Evolutionary conservation across 2,329 filamentous ascomycete genomes (phyloP).

Genomic region (Arthroderma sp.): DNA sequence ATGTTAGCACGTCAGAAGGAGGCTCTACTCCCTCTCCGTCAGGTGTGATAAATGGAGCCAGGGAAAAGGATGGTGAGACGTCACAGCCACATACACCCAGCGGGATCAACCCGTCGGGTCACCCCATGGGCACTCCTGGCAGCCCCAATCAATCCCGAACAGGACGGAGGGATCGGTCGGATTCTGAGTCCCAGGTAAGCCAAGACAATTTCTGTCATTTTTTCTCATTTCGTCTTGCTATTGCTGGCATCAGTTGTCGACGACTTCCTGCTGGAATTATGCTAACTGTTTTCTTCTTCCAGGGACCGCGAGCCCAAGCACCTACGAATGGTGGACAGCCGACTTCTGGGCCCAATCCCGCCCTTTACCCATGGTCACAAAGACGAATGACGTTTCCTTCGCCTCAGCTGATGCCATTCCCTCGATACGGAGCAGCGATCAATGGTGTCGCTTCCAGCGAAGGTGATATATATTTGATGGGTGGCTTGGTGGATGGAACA

Average conservation of each 20-base stretch:
- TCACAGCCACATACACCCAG: conserved; percentile 47
- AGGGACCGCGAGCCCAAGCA: conserved; percentile 30
- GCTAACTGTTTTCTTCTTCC: background rate
- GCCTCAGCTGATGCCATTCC: conserved; percentile 73
- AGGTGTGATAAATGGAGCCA: conserved; percentile 35
- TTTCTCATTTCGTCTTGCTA: background rate
- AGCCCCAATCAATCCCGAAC: conserved; percentile 53
- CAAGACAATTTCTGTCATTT: conserved; percentile 1
- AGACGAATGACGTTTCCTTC: conserved; percentile 75
- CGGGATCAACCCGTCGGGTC: conserved; percentile 45
- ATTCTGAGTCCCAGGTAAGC: conserved; percentile 43
- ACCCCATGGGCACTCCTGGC: conserved; percentile 52
- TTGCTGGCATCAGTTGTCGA: background rate
- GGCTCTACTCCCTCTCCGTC: conserved; percentile 28
- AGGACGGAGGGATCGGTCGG: conserved; percentile 44
- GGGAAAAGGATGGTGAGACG: conserved; percentile 21
- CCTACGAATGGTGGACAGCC: conserved; percentile 39
- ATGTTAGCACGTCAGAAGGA: conserved; percentile 45
- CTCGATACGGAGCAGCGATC: conserved; percentile 90
- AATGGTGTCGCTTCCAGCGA: conserved; percentile 90
- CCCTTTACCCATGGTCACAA: conserved; percentile 93
- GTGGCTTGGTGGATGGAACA: conserved; percentile 83
- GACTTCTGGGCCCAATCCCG: conserved; percentile 49
- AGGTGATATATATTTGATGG: conserved; percentile 95
- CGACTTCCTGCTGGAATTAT: background rate